These are phyloP conservation scores for Leishmania tarentolae DNA, from an alignment of 208 protist species.

Conservation along the genomic window DNA sequence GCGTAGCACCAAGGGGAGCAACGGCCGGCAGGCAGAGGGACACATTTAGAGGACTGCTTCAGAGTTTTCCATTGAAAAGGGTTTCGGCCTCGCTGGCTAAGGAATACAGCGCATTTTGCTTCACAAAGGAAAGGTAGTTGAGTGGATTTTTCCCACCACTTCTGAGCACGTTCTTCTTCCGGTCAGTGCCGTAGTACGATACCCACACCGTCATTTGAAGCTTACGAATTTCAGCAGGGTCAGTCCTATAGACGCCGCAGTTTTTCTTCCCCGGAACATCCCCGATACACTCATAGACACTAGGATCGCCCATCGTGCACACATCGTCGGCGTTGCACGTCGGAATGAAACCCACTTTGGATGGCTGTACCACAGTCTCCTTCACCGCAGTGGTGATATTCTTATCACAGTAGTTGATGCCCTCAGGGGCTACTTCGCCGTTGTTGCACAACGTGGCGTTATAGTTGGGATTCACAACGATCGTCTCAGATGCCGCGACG, in stretches of 20 bases:
- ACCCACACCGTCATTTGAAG: slow-evolving; percentile 53
- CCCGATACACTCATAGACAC: slow-evolving; percentile 62
- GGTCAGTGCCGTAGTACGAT: slow-evolving; percentile 86
- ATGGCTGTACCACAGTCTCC: slow-evolving; percentile 39
- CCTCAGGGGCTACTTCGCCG: not conserved
- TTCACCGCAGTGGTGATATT: slow-evolving; percentile 18
- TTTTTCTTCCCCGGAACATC: slow-evolving; percentile 61
- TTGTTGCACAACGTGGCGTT: slow-evolving; percentile 24
- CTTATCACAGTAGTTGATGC: slow-evolving; percentile 32
- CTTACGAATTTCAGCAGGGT: slow-evolving; percentile 19
- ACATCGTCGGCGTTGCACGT: slow-evolving; percentile 64
- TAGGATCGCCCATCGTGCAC: slow-evolving; percentile 50
- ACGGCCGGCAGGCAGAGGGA: not conserved
- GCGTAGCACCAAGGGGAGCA: not conserved
- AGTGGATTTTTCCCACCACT: slow-evolving; percentile 80
- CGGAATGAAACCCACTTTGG: slow-evolving; percentile 74
- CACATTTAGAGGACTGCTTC: not conserved
- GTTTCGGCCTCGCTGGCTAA: slow-evolving; percentile 30
- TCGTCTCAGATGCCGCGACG: not conserved
- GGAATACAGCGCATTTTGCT: slow-evolving; percentile 27
- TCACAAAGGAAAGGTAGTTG: slow-evolving; percentile 53
- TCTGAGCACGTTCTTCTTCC: slow-evolving; percentile 35
- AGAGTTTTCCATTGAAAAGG: slow-evolving; percentile 27
- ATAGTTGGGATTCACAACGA: slow-evolving; percentile 41
- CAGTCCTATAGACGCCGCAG: slow-evolving; percentile 60